Base-by-base conservation (phyloP, 805 yeast species). In the Candida jianshihensis region DNA sequence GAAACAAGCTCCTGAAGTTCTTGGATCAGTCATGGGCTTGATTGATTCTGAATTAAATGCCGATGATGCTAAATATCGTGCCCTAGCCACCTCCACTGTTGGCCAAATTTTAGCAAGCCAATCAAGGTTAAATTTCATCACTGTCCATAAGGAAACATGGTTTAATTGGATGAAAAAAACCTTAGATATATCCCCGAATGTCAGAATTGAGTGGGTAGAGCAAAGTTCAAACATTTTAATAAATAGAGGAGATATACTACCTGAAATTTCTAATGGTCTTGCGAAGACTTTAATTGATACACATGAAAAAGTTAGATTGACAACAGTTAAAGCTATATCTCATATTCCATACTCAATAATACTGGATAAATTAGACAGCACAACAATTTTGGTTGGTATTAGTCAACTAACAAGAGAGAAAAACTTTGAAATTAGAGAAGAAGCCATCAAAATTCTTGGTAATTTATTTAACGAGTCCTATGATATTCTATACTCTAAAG, bases 41-140 rank as follows among this genome's bases (percentile, higher is more conserved):
- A 63, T 88, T 4, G 85, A 84, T 45, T 87, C 84, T 48, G 95
- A 88, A 46, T 60, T 88, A 29, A 76, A 75, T 39, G 86, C 95
- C 0, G 84, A 81, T 29, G 73, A 78, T 44, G 76, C 73, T 21
- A 56, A 64, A 13, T 65, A 83, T 15, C 69, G 96, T 43, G 53
- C 68, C 0, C 57, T 81, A 36, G 88, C 95, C 0, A 82, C 94
- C 0, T 73, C 73, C 30, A 73, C 92, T 0, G 70, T 89, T 3
- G 90, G 95, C 0, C 58, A 68, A 28, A 74, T 89, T 53, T 54
- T 87, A 2, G 60, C 75, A 0, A 54, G 63, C 11, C 57, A 59
- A 9, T 67, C 79, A 2, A 66, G 69, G 18, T 52, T 77, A 5
- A 78, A 78, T 47, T 84, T 87, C 53, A 66, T 71, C 11, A 56